Evolutionary conservation across 371 early-diverging fungal species (phyloP).

Genomic region (Rhizopus sp.): DNA sequence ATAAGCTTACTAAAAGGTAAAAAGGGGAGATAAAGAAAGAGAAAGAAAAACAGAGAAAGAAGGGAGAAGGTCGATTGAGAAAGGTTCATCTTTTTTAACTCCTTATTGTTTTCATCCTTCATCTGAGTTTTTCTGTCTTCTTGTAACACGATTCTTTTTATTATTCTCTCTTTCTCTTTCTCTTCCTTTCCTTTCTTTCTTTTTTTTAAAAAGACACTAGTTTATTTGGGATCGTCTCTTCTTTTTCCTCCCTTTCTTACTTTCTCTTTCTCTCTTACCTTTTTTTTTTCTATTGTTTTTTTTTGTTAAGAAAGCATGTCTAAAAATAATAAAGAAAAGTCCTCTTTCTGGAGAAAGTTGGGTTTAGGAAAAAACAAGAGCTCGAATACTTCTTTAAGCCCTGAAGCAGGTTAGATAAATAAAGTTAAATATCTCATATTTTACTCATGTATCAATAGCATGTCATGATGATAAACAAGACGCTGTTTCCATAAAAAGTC

Average conservation of each 20-base stretch:
- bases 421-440: neutral
- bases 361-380: constrained; percentile 20
- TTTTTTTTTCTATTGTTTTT: constrained; percentile 1
- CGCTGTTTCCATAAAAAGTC: neutral
- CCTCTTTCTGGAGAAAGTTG: constrained; percentile 21
- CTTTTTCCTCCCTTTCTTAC: neutral
- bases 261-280: neutral
- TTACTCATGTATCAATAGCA: neutral
- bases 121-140: neutral
- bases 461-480: neutral
- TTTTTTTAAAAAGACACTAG: neutral
- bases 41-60: too few species aligned
- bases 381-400: constrained; percentile 5
- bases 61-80: neutral
- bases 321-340: constrained; percentile 12
- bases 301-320: neutral
- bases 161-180: neutral
- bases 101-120: neutral
- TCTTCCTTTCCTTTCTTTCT: neutral
- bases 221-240: too few species aligned
- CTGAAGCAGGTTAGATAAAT: neutral
- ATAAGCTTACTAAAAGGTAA: too few species aligned
- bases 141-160: neutral
- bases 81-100: neutral
- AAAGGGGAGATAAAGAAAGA: too few species aligned